Conservation (phyloP, 805 yeast genomes). For the Pichia californica region DNA sequence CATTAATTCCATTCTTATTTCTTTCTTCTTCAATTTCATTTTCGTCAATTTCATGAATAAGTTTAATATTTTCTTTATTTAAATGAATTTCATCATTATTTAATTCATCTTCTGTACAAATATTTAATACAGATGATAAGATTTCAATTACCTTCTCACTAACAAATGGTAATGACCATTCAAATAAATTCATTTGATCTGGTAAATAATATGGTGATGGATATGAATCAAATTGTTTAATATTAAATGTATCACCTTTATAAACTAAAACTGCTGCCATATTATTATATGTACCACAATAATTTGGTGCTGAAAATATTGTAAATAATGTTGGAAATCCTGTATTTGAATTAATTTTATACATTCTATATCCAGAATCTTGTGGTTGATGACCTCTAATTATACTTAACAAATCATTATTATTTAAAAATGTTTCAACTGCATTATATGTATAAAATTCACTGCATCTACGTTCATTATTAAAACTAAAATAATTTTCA, state of each 20-base stretch:
- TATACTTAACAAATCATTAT: slow-evolving; percentile 70
- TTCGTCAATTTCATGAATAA: not conserved
- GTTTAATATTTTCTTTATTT: not conserved
- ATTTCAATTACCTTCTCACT: slow-evolving; percentile 95
- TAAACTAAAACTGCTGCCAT: slow-evolving; percentile 93
- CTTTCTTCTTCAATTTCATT: not conserved
- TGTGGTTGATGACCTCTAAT: slow-evolving; percentile 97
- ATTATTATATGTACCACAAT: slow-evolving; percentile 85
- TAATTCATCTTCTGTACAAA: slow-evolving; percentile 90
- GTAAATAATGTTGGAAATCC: slow-evolving; percentile 85
- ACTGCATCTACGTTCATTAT: slow-evolving; percentile 80
- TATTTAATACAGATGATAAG: slow-evolving; percentile 81
- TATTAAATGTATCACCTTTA: slow-evolving; percentile 88
- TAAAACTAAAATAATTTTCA: slow-evolving; percentile 49
- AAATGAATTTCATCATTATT: not conserved
- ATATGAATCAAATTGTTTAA: slow-evolving; percentile 84
- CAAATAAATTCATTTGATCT: slow-evolving; percentile 93
- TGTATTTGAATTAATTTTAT: slow-evolving; percentile 73
- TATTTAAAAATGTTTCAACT: slow-evolving; percentile 67
- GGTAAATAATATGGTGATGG: slow-evolving; percentile 98
- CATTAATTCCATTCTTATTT: not conserved
- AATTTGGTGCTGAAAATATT: slow-evolving; percentile 92
- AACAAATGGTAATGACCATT: slow-evolving; percentile 96
- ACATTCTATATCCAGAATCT: slow-evolving; percentile 95
- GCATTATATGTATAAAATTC: slow-evolving; percentile 84